These are phyloP conservation scores for Aspergillus wentii DNA, from an alignment of 495 filamentous ascomycete species.

Conservation along the genomic window DNA sequence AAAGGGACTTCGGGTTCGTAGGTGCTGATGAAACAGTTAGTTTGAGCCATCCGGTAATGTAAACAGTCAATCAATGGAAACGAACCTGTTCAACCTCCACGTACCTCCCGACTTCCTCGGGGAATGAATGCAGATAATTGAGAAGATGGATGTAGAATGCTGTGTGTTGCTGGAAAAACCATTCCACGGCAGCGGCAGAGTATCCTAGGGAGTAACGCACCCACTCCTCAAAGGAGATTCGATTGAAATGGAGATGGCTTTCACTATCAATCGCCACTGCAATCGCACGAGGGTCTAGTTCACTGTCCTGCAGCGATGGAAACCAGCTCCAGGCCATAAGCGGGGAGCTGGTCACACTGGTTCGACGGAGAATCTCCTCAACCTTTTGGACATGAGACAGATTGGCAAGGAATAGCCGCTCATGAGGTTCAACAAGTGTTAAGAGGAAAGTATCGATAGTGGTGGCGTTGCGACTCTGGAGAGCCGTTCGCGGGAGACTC, in stretches of 20 bases:
- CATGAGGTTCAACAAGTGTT: conserved; percentile 19
- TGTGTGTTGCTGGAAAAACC: conserved; percentile 40
- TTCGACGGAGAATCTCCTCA: conserved; percentile 38
- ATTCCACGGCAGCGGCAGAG: conserved; percentile 24
- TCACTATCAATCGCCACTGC: conserved; percentile 35
- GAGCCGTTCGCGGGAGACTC: conserved; percentile 27
- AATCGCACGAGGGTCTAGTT: conserved; percentile 17
- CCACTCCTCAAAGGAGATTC: conserved; percentile 36
- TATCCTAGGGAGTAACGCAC: conserved; percentile 38
- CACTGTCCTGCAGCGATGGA: conserved; percentile 19
- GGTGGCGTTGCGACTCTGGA: conserved; percentile 25
- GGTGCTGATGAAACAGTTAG: conserved; percentile 18
- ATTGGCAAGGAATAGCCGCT: conserved; percentile 20
- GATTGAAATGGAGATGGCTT: conserved; percentile 39
- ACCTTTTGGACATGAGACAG: conserved; percentile 37
- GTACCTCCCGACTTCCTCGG: conserved; percentile 29
- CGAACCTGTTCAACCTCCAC: conserved; percentile 33
- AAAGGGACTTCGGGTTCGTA: conserved; percentile 34
- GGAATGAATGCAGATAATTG: conserved; percentile 29
- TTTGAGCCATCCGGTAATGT: not conserved
- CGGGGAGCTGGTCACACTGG: conserved; percentile 15
- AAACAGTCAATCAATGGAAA: not conserved
- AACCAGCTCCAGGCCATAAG: conserved; percentile 35
- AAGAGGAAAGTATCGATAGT: conserved; percentile 31
- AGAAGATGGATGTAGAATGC: conserved; percentile 31